These are phyloP conservation scores for Peronospora belbahrii DNA, from an alignment of 352 stramenopile genomes.

Conservation along the genomic window DNA sequence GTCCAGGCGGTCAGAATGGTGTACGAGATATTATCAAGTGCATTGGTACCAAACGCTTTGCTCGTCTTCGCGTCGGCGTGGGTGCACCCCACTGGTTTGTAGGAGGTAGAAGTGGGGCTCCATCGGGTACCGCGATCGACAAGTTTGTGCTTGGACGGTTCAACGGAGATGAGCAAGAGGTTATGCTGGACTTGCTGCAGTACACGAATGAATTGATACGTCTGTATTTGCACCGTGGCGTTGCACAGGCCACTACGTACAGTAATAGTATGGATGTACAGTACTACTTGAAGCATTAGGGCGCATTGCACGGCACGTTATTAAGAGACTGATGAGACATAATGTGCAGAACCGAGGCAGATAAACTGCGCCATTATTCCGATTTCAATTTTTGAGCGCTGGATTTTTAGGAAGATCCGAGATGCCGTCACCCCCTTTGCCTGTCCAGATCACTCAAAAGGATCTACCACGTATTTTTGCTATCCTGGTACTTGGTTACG, in stretches of 20 bases:
- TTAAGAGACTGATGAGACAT: neutral
- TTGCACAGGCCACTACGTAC: conserved; percentile 58
- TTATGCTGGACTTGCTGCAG: conserved; percentile 44
- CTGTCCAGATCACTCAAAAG: conserved; percentile 46
- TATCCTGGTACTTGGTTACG: conserved; percentile 30
- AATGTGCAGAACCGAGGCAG: neutral
- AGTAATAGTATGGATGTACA: conserved; percentile 76
- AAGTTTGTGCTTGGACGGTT: conserved; percentile 77
- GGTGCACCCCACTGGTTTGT: conserved; percentile 74
- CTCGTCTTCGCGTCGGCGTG: conserved; percentile 73
- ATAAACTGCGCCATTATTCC: too few relatives aligned
- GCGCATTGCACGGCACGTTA: conserved; percentile 5
- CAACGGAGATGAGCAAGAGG: conserved; percentile 71
- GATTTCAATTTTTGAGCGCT: too few relatives aligned
- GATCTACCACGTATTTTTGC: conserved; percentile 41
- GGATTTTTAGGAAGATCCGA: too few relatives aligned
- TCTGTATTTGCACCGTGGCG: conserved; percentile 70
- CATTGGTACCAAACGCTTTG: conserved; percentile 70
- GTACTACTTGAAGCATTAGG: conserved; percentile 35
- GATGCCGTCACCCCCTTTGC: conserved; percentile 27
- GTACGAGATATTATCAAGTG: conserved; percentile 84
- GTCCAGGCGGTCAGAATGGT: conserved; percentile 73
- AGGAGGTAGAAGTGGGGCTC: conserved; percentile 51
- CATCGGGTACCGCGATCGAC: conserved; percentile 73
- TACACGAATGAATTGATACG: conserved; percentile 76